Base-by-base conservation (phyloP, 2,329 filamentous ascomycete genomes). In the Talaromyces atroroseus region DNA sequence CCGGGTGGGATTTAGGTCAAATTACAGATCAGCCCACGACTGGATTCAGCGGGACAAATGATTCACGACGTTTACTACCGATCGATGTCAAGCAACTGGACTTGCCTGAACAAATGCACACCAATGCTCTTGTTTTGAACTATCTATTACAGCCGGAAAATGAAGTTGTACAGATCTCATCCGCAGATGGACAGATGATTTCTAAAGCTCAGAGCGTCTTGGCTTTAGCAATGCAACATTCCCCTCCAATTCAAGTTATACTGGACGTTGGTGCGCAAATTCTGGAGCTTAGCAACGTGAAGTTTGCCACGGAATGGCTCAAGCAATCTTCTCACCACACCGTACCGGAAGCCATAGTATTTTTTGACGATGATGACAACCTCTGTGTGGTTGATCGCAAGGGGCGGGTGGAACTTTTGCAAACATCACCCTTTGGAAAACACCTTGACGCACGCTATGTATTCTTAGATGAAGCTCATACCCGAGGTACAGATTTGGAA, bases 251-350 rank as follows among this genome's bases (percentile, higher is more conserved):
- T 0, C 76, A 78, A 0, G 85, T 90, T 0, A 79, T 91, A 1
- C 74, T 91, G 0, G 87, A 91, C 60, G 86, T 88, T 0, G 87
- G 88, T 0, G 87, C 88, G 0, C 82, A 86, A 49, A 80, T 91
- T 5, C 66, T 91, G 0, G 86, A 90, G 29, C 68, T 85, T 0
- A 75, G 71, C 16, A 89, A 89, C 59, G 2, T 70, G 0, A 69
- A 78, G 2, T 74, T 89, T 2, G 81, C 83, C 0, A 60, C 61
- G 7, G 56, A 61, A 1, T 89, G 85, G 85, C 64, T 89, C 0
- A n/a, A 29, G 1, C 53, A 66, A 23, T 45, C 61, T 3, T 45
- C 61, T 2, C 3, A 34, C 16, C 20, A 62, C 1, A 59, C 52
- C 0, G 2, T 57, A 0, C 71, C 66, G 0, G 68, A 82, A 24